Conservation (phyloP, 768 basidiomycete species). For the Leccinum sublutescens region DNA sequence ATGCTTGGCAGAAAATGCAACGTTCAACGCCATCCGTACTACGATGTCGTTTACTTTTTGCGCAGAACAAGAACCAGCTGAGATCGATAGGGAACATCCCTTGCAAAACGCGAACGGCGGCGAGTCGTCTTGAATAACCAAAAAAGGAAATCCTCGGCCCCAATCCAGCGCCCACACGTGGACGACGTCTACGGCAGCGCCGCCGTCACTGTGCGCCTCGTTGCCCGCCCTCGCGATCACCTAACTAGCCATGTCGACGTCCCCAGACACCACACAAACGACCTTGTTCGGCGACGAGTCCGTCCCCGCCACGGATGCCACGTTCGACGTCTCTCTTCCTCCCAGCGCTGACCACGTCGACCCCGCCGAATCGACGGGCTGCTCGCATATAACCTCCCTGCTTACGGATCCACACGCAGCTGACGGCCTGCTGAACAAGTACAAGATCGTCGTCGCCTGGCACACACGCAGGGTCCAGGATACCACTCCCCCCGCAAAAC, state of each 20-base stretch:
- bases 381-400: constrained; percentile 42
- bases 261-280: constrained; percentile 28
- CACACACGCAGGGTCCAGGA: constrained; percentile 45
- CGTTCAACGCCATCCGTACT: not conserved
- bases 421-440: constrained; percentile 44
- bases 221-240: not conserved
- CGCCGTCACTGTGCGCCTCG: not conserved
- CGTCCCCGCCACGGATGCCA: constrained; percentile 6
- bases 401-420: constrained; percentile 35
- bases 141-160: constrained; percentile 12
- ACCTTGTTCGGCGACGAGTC: constrained; percentile 31
- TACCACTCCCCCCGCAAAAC: constrained; percentile 52
- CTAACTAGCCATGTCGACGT: constrained; percentile 29
- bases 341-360: constrained; percentile 15
- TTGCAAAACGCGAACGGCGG: too few species aligned
- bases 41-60: not conserved
- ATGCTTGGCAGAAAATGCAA: constrained; percentile 44
- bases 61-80: not conserved
- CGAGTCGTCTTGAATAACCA: not conserved
- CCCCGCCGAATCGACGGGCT: constrained; percentile 12
- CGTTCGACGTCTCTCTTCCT: constrained; percentile 12
- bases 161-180: constrained; percentile 1
- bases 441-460: constrained; percentile 56
- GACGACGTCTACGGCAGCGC: not conserved
- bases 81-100: not conserved